Evolutionary conservation across 2,329 filamentous ascomycete genomes (phyloP).

Genomic region (Rachicladosporium sp.): DNA sequence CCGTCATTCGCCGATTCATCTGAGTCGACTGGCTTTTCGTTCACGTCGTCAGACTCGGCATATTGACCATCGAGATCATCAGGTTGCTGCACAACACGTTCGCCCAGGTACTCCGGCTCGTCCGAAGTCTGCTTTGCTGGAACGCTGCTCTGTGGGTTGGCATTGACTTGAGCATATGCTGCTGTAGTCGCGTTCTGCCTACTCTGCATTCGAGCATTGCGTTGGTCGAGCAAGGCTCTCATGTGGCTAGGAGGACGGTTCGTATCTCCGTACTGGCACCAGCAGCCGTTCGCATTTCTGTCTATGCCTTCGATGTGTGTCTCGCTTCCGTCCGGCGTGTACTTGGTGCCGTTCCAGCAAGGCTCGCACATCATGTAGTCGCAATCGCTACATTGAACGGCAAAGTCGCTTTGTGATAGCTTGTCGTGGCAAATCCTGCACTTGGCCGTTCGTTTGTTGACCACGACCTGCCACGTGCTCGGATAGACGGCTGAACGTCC

Average conservation of each 20-base stretch:
- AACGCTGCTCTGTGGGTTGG: neutral
- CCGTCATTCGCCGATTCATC: too few species aligned
- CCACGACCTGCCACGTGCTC: conserved; percentile 8
- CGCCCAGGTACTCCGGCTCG: too few species aligned
- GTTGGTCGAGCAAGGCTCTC: neutral
- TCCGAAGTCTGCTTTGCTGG: conserved; percentile 1
- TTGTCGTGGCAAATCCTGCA: conserved; percentile 12
- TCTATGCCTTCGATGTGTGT: conserved; percentile 6
- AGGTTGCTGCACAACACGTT: too few species aligned
- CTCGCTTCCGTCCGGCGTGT: conserved; percentile 6
- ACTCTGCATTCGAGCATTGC: neutral
- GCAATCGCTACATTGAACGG: conserved; percentile 9
- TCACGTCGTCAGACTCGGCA: too few species aligned
- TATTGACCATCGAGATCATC: too few species aligned
- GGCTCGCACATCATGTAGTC: conserved; percentile 9
- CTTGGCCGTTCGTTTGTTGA: conserved; percentile 12
- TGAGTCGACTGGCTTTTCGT: too few species aligned
- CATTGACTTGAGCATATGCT: neutral
- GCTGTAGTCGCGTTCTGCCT: neutral
- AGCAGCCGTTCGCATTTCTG: conserved; percentile 9
- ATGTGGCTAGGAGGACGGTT: conserved; percentile 2
- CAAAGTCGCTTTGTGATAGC: conserved; percentile 7
- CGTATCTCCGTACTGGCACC: conserved; percentile 7
- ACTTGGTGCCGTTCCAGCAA: conserved; percentile 7
- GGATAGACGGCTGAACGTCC: neutral